These are phyloP conservation scores for Rhododendron molle DNA, from an alignment of 148 eudicot genomes.

Conservation along the genomic window DNA sequence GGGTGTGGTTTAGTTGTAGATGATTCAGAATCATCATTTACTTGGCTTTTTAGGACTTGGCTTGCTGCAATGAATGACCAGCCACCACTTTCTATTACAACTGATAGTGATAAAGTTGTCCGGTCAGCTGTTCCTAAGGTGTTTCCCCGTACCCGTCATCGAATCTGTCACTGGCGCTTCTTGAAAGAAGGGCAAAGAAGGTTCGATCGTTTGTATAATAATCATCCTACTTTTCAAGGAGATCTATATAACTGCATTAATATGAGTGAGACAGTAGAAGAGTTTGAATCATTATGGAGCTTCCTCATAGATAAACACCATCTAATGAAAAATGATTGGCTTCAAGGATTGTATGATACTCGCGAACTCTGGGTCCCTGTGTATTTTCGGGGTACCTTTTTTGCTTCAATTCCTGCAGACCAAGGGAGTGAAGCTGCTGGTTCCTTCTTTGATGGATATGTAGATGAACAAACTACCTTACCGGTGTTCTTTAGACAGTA, in stretches of 20 bases:
- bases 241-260: constrained; percentile 81
- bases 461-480: constrained; percentile 71
- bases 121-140: constrained; percentile 59
- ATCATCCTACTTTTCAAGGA: constrained; percentile 65
- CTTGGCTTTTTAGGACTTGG: constrained; percentile 80
- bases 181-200: constrained; percentile 77
- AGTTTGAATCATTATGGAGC: constrained; percentile 79
- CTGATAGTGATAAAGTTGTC: constrained; percentile 58
- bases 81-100: constrained; percentile 63
- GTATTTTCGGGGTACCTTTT: constrained; percentile 80
- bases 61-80: constrained; percentile 78
- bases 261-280: constrained; percentile 71
- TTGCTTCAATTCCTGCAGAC: constrained; percentile 57
- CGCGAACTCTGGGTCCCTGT: constrained; percentile 81
- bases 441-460: constrained; percentile 76
- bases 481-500: constrained; percentile 89
- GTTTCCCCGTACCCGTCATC: constrained; percentile 65
- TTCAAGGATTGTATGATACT: constrained; percentile 54
- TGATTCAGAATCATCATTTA: constrained; percentile 82
- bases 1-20: constrained; percentile 84
- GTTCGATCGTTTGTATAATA: constrained; percentile 53
- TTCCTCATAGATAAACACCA: constrained; percentile 62
- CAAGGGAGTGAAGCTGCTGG: constrained; percentile 30
- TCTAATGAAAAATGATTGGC: constrained; percentile 71
- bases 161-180: constrained; percentile 74